Conservation (phyloP, 83 land plant species). For the Thuja plicata region DNA sequence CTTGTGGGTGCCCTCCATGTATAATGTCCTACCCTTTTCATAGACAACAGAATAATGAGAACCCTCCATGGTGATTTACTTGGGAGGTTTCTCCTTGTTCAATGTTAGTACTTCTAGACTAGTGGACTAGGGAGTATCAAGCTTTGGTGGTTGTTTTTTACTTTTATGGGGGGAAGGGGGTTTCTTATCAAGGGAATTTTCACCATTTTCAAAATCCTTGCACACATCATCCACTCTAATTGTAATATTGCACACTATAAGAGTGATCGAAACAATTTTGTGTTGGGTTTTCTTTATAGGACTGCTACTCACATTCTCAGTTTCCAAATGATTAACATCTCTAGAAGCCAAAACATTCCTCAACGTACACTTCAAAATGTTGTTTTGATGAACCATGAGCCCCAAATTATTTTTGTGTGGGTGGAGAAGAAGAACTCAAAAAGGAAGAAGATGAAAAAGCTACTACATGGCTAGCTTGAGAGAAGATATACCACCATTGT, state of each 20-base stretch:
- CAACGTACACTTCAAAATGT: background rate
- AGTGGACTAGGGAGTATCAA: slow-evolving; percentile 12
- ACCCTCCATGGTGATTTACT: slow-evolving; percentile 16
- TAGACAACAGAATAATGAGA: slow-evolving; percentile 25
- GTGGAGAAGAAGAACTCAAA: background rate
- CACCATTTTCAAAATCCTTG: background rate
- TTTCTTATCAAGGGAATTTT: background rate
- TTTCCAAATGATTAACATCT: background rate
- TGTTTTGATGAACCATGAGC: background rate
- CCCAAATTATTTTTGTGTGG: background rate
- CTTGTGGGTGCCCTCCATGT: slow-evolving; percentile 46
- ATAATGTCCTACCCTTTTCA: slow-evolving; percentile 29
- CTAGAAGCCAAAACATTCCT: background rate
- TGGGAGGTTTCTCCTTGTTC: background rate
- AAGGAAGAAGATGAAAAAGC: background rate
- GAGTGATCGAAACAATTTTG: background rate
- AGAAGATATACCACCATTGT: background rate
- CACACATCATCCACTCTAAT: background rate
- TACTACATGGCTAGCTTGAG: background rate
- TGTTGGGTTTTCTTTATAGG: background rate
- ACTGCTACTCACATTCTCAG: background rate
- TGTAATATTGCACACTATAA: background rate
- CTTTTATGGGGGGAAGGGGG: slow-evolving; percentile 1
- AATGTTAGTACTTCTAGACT: background rate
- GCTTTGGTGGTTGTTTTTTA: slow-evolving; percentile 16